Evolutionary conservation across 257 asterid species (phyloP), one percentile per base, ranked within the genome.

Genomic region (Solanum chmielewskii): DNA sequence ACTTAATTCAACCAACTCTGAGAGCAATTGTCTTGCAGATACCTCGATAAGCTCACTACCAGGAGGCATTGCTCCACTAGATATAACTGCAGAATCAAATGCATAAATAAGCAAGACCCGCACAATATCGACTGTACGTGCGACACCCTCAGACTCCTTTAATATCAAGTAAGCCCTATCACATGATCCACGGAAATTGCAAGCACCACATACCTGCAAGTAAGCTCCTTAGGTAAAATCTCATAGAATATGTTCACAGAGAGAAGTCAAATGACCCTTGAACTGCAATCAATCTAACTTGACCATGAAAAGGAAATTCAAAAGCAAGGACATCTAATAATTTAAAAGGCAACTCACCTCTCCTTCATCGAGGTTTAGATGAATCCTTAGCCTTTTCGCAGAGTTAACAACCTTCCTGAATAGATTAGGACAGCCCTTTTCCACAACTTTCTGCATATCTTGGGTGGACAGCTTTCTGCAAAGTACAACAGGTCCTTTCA

Each of bases 351-450:
- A 87, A 86, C 95, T 88, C 90, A 97, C 99, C 77, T 93, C 94
- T 90, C 95, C 96, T 90, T 97, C 99, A 33, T 93, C 96, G 76
- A 96, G 94, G 44, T 89, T 91, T 86, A 96, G 89, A 90, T 95
- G 91, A 5, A 92, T 94, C 87, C 99, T 93, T 94, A 97, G 88
- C 91, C 98, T 94, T 89, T 97, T 97, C 5, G 93, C 94, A 0
- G 99, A 96, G 90, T 97, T 96, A 85, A 97, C 98, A 9, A 93
- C 91, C 93, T 97, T 97, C 86, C 99, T 91, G 27, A 87, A 76
- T 69, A 95, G 91, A 91, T 88, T 93, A 45, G 98, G 99, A 62
- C 99, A 97, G 9, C 98, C 98, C 89, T 92, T 93, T 80, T 89
- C 97, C 4, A 96, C 99, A 88, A 96, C 87, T 23, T 91, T 87